Percentiles rank a stretch among this genome's conserved stretches.
Evolutionary conservation across 2,329 filamentous ascomycete species (phyloP).

Genomic region (Verticillium isaacii): DNA sequence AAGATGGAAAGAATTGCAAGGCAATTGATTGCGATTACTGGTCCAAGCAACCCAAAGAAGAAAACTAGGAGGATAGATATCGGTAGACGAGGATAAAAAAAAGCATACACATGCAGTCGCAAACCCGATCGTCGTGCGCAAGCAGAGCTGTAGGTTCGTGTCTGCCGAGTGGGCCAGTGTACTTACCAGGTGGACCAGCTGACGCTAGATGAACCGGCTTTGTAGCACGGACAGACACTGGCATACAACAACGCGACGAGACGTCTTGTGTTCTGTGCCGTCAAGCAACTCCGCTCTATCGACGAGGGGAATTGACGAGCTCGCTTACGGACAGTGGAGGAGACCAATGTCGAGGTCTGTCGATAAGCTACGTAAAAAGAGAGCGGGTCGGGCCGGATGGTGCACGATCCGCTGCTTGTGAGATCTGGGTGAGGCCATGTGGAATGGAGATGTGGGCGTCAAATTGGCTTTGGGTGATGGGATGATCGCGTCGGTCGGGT

Average conservation of each 20-base stretch:
- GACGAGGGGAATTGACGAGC: not conserved
- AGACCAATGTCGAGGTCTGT: not conserved
- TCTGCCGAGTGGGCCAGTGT: not conserved
- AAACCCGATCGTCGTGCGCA: not conserved
- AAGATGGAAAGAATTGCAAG: not conserved
- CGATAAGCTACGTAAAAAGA: too few species aligned
- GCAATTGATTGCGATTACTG: not conserved
- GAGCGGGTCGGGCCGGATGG: not conserved
- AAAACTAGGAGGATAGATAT: not conserved
- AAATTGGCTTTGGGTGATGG: not conserved
- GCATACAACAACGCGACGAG: too few species aligned
- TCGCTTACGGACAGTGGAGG: not conserved
- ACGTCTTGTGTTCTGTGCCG: too few species aligned
- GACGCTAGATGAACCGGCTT: not conserved
- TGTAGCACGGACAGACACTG: not conserved
- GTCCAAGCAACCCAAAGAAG: not conserved
- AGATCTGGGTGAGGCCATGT: not conserved
- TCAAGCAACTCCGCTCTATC: not conserved
- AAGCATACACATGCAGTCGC: not conserved
- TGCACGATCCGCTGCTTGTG: not conserved
- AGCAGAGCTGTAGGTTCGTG: too few species aligned
- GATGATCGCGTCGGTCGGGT: not conserved
- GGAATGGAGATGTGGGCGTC: not conserved
- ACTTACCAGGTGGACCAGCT: not conserved
- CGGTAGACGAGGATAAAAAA: not conserved